Evolutionary conservation across 805 yeast species (phyloP), one percentile per base, ranked within the genome.

Genomic region (Ogataea naganishii): DNA sequence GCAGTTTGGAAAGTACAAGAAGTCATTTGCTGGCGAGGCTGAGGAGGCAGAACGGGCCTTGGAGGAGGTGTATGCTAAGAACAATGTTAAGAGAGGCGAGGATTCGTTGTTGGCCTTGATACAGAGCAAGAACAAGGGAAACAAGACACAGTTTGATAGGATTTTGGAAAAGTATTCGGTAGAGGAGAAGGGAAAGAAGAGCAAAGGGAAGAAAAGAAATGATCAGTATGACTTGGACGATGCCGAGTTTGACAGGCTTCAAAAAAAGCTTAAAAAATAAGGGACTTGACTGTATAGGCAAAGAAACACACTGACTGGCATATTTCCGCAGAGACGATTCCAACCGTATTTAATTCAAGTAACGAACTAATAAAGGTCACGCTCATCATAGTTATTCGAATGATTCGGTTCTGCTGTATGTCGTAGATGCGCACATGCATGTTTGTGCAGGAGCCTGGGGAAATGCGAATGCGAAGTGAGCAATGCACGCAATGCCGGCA

Each of bases 21-120:
- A 72, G 34, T 55, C 60, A 27, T 59, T 72, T 37, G 75, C 74
- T 10, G 74, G 68, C 37, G 86, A 80, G 43, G 79, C 85, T 2
- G 63, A 64, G 36, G 77, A 78, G 45, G 83, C 82, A 0, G 72
- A 66, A 35, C 60, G 58, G 37, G 47, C 69, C 38, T 63, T 65
- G 38, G 48, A 57, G 35, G 52, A 56, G 38, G 56, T 58, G 25
- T 53, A 48, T 46, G 20, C 29, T 23, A 53, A 49, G 47, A 65
- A 42, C 10, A 59, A 46, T 30, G 40, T 33, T 40, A 28, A 45
- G 46, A 29, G 45, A 47, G 18, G 26, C 4, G 68, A 59, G 32
- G 58, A 44, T 32, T 72, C 69, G 33, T 56, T 72, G 35, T 55
- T 55, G 30, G 60, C 62, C 23, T 43, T 75, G 42, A 74, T 75